Evolutionary conservation across 345 rosid genomes (phyloP).

Genomic region (Syzygium oleosum): DNA sequence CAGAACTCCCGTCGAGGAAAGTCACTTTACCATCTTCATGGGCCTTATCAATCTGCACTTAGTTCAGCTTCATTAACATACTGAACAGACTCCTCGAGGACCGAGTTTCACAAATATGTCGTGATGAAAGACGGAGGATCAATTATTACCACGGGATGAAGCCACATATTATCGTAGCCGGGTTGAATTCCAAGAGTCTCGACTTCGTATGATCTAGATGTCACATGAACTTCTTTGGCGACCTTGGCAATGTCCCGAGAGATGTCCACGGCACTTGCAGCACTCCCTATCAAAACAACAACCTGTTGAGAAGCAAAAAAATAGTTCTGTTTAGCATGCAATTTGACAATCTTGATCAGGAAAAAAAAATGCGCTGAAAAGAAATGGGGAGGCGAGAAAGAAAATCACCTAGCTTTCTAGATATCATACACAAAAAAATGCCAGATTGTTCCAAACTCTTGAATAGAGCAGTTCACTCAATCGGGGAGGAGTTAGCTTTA

Average conservation of each 20-base stretch:
- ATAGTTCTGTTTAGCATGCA: background rate
- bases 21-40: conserved; percentile 51
- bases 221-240: conserved; percentile 85
- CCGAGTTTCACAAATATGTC: background rate
- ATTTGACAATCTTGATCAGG: background rate
- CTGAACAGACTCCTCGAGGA: background rate
- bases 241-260: conserved; percentile 55
- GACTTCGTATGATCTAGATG: conserved; percentile 45
- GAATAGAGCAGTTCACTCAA: background rate
- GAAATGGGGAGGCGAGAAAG: background rate
- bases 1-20: conserved; percentile 41
- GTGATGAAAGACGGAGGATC: background rate
- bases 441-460: background rate
- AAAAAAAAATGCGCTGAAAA: background rate
- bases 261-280: conserved; percentile 67
- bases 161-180: conserved; percentile 58
- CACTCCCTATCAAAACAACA: conserved; percentile 66
- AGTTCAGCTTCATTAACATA: background rate
- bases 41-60: conserved; percentile 50
- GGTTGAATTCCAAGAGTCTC: conserved; percentile 23
- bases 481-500: background rate
- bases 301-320: conserved; percentile 20
- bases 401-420: background rate
- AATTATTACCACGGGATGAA: conserved; percentile 73
- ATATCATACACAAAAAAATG: background rate